A percentile compares a stretch with the other conserved stretches of the same genome.
phyloP scores from a whole-genome alignment of 768 basidiomycete species.

The Chalciporus piperatus region DNA sequence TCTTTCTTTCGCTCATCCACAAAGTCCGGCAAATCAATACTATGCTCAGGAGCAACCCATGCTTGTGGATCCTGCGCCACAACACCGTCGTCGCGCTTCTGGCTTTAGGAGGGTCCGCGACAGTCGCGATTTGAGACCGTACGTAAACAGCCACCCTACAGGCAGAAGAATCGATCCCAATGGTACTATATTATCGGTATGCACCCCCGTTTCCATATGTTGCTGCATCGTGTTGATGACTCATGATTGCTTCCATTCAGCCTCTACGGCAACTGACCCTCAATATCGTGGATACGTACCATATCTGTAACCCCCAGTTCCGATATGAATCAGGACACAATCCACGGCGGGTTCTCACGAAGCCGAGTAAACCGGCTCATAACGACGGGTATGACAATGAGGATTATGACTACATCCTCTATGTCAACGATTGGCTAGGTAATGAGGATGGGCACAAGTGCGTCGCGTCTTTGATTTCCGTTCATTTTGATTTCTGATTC shows the following conservation, averaged over 20 bases:
- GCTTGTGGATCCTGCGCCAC: constrained; percentile 59
- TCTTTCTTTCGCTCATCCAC: constrained; percentile 60
- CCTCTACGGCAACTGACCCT: constrained; percentile 75
- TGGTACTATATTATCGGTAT: constrained; percentile 78
- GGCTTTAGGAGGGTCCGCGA: constrained; percentile 82
- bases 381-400: constrained; percentile 99
- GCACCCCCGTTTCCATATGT: constrained; percentile 31
- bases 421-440: constrained; percentile 97
- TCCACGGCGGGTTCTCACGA: constrained; percentile 93
- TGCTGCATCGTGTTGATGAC: constrained; percentile 8
- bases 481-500: constrained; percentile 6
- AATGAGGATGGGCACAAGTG: constrained; percentile 94
- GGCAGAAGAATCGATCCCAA: constrained; percentile 77
- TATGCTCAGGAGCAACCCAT: constrained; percentile 68
- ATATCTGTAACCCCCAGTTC: constrained; percentile 92
- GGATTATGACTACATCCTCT: constrained; percentile 98
- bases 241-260: constrained; percentile 27
- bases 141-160: constrained; percentile 55
- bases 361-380: constrained; percentile 92
- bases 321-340: constrained; percentile 94
- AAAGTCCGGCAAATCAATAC: constrained; percentile 50
- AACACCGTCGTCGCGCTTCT: constrained; percentile 62
- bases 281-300: constrained; percentile 86
- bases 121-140: constrained; percentile 73
- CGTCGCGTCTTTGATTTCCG: constrained; percentile 29